Percentiles rank a stretch among this genome's conserved stretches.
phyloP scores from a whole-genome alignment of 2,329 filamentous ascomycete genomes.

The Colletotrichum navitas region DNA sequence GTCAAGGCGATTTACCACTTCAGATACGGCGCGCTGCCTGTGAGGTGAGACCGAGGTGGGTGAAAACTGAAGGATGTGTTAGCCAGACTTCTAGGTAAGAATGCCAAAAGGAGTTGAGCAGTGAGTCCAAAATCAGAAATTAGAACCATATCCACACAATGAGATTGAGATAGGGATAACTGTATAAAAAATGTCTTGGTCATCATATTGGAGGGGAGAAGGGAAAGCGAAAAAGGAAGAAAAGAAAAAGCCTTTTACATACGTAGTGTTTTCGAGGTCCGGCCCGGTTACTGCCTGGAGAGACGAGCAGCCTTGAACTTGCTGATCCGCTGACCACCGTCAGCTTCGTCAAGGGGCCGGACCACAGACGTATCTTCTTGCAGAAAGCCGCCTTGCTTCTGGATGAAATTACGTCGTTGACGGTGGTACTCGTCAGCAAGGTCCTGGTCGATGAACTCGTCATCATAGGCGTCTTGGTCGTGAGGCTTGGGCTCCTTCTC shows the following conservation, averaged over 20 bases:
- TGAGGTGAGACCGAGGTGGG: not conserved
- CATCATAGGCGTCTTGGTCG: constrained; percentile 54
- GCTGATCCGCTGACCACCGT: constrained; percentile 75
- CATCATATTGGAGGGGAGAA: constrained; percentile 26
- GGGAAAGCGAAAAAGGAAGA: not conserved
- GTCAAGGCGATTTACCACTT: no score
- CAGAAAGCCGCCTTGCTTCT: constrained; percentile 85
- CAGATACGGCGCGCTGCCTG: not conserved
- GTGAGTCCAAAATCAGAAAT: constrained; percentile 28
- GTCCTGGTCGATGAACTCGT: constrained; percentile 80
- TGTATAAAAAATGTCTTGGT: constrained; percentile 38
- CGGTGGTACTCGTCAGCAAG: constrained; percentile 87
- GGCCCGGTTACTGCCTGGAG: constrained; percentile 60
- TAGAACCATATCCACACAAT: constrained; percentile 39
- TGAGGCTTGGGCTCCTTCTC: constrained; percentile 61
- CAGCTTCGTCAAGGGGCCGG: constrained; percentile 75
- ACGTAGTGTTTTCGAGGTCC: constrained; percentile 42
- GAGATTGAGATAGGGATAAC: constrained; percentile 39
- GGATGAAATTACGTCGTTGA: constrained; percentile 84
- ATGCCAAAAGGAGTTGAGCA: not conserved
- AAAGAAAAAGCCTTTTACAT: constrained; percentile 26
- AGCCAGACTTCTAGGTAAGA: not conserved
- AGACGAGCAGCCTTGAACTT: constrained; percentile 80
- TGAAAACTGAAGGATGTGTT: constrained; percentile 6
- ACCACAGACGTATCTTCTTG: constrained; percentile 76